Conservation (phyloP, 2,329 filamentous ascomycete species). For the Cercospora janseana region DNA sequence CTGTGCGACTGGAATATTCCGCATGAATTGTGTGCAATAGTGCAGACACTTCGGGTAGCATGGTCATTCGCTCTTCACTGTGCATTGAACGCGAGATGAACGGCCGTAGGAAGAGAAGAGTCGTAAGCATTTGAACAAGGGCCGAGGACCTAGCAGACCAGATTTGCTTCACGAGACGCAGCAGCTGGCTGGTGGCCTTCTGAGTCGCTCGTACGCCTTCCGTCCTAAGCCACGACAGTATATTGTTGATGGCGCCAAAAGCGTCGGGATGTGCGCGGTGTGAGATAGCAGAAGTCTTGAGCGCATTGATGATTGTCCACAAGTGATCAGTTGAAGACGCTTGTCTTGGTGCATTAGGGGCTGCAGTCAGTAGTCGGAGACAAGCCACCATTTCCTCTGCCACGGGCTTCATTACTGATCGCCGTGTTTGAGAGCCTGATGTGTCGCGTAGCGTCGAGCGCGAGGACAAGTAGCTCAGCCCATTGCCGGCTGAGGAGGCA, state of each 20-base stretch:
- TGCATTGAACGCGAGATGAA: slow-evolving; percentile 41
- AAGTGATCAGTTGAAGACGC: slow-evolving; percentile 22
- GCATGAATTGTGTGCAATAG: slow-evolving; percentile 68
- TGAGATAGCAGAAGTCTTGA: slow-evolving; percentile 49
- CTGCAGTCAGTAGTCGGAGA: slow-evolving; percentile 32
- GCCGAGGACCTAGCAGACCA: slow-evolving; percentile 58
- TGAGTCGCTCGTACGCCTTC: slow-evolving; percentile 66
- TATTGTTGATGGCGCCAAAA: slow-evolving; percentile 71
- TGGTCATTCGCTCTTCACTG: slow-evolving; percentile 17
- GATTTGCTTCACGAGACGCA: slow-evolving; percentile 70
- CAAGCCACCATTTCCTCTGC: slow-evolving; percentile 35
- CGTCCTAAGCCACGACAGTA: slow-evolving; percentile 64
- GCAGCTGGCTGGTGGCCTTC: slow-evolving; percentile 57
- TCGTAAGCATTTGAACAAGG: slow-evolving; percentile 62
- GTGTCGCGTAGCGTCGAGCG: slow-evolving; percentile 28
- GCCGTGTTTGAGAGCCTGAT: slow-evolving; percentile 28
- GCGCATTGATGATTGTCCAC: slow-evolving; percentile 39
- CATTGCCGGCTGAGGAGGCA: slow-evolving; percentile 18
- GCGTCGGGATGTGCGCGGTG: slow-evolving; percentile 60
- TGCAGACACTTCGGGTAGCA: slow-evolving; percentile 54
- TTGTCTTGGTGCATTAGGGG: slow-evolving; percentile 34
- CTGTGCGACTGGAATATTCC: slow-evolving; percentile 73
- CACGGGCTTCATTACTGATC: slow-evolving; percentile 26
- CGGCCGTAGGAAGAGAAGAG: slow-evolving; percentile 60
- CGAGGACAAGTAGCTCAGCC: slow-evolving; percentile 30